These are phyloP conservation scores for Protomyces arabidopsidicola DNA, from an alignment of 1,139 yeast species.

Conservation along the genomic window DNA sequence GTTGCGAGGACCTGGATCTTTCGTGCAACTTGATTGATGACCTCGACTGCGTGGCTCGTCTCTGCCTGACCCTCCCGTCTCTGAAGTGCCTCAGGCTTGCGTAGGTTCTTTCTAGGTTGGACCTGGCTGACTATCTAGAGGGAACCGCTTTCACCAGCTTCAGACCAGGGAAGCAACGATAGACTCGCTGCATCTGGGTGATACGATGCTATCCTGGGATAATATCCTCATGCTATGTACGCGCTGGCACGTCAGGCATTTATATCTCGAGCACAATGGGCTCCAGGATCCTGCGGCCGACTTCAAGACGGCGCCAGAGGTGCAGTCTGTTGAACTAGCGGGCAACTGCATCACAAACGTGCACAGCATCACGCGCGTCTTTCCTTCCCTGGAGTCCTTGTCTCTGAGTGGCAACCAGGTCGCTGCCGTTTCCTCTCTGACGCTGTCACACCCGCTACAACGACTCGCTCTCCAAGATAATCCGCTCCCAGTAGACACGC, in stretches of 20 bases:
- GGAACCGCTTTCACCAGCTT: slow-evolving; percentile 3
- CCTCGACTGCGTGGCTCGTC: background rate
- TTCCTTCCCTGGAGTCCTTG: slow-evolving; percentile 2
- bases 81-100: slow-evolving; percentile 12
- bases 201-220: background rate
- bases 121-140: background rate
- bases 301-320: background rate
- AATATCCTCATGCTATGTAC: background rate
- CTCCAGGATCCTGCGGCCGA: background rate
- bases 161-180: background rate
- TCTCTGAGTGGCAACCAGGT: slow-evolving; percentile 1
- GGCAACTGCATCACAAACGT: slow-evolving; percentile 9
- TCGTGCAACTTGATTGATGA: slow-evolving; percentile 12
- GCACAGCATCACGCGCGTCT: background rate
- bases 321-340: background rate
- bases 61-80: background rate
- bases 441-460: background rate
- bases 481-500: background rate
- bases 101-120: background rate
- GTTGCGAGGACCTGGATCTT: slow-evolving; percentile 4
- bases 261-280: slow-evolving; percentile 1
- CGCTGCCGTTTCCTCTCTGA: background rate
- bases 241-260: background rate
- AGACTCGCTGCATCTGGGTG: background rate
- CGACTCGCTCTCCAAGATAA: background rate